Conservation (phyloP, 371 early-diverging fungal species). For the Neoconidiobolus thromboides region DNA sequence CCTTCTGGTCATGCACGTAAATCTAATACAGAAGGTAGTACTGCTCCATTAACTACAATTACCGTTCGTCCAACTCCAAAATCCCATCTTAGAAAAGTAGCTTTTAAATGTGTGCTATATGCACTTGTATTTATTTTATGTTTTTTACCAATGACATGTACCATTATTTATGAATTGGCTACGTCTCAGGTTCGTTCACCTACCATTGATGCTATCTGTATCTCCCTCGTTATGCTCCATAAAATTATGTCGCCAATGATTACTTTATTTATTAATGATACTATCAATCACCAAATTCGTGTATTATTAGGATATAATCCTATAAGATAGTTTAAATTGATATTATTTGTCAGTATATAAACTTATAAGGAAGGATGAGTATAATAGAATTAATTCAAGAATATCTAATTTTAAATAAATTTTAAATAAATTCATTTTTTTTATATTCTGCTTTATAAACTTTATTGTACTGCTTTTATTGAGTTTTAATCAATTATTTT, state of each 20-base stretch:
- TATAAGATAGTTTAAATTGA: too few species aligned
- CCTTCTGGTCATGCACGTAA: background rate
- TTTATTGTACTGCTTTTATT: too few species aligned
- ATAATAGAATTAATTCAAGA: too few species aligned
- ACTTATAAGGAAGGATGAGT: too few species aligned
- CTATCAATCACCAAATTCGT: background rate
- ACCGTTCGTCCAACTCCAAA: background rate
- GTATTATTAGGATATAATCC: background rate
- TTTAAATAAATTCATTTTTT: too few species aligned
- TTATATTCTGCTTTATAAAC: too few species aligned
- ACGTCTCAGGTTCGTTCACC: background rate
- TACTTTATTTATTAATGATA: background rate
- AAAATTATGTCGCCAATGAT: background rate
- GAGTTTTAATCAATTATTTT: too few species aligned
- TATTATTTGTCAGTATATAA: too few species aligned
- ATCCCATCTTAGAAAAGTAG: background rate
- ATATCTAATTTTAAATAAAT: too few species aligned
- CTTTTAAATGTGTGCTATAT: background rate
- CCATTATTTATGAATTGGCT: background rate
- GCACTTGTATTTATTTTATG: background rate
- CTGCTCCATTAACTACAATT: background rate
- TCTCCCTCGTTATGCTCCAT: background rate
- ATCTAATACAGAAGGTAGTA: background rate
- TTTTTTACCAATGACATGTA: background rate
- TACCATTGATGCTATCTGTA: background rate